A percentile compares a stretch with the other conserved stretches of the same genome.
Conservation (phyloP, 345 rosid genomes). For the Barbarea vulgaris region DNA sequence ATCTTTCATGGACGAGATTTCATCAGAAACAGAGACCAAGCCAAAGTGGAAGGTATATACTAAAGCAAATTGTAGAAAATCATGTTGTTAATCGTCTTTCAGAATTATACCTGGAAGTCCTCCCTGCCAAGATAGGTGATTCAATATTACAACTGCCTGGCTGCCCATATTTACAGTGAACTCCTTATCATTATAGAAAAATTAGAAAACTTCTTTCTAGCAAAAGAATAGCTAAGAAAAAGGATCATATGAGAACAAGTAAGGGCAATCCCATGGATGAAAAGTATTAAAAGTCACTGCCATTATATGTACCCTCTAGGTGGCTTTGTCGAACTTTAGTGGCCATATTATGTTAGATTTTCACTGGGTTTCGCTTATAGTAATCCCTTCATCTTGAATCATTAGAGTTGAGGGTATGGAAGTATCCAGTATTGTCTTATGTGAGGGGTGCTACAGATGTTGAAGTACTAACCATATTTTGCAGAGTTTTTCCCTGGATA, state of each 20-base stretch:
- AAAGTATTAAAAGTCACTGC: conserved; percentile 4
- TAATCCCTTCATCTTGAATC: conserved; percentile 15
- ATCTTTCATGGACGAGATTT: conserved; percentile 89
- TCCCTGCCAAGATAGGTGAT: conserved; percentile 12
- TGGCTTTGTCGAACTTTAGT: conserved; percentile 19
- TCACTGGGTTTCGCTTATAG: conserved; percentile 9
- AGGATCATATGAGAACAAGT: conserved; percentile 9
- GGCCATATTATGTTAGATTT: conserved; percentile 22
- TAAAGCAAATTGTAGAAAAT: conserved; percentile 24
- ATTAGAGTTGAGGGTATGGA: conserved; percentile 15
- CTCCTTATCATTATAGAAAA: neutral
- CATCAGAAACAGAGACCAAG: conserved; percentile 89
- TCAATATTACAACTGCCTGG: conserved; percentile 21
- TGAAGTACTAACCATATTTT: neutral
- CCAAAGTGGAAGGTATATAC: conserved; percentile 92
- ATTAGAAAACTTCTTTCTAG: neutral
- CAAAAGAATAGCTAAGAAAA: conserved; percentile 13
- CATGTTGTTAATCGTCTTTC: conserved; percentile 4
- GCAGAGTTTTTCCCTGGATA: too few relatives aligned
- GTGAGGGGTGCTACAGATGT: conserved; percentile 20
- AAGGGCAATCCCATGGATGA: conserved; percentile 17
- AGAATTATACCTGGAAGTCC: conserved; percentile 18
- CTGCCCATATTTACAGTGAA: conserved; percentile 1
- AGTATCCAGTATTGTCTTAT: neutral
- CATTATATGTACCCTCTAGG: conserved; percentile 27